Evolutionary conservation across 805 yeast genomes (phyloP).

Genomic region (Candida manassasensis): DNA sequence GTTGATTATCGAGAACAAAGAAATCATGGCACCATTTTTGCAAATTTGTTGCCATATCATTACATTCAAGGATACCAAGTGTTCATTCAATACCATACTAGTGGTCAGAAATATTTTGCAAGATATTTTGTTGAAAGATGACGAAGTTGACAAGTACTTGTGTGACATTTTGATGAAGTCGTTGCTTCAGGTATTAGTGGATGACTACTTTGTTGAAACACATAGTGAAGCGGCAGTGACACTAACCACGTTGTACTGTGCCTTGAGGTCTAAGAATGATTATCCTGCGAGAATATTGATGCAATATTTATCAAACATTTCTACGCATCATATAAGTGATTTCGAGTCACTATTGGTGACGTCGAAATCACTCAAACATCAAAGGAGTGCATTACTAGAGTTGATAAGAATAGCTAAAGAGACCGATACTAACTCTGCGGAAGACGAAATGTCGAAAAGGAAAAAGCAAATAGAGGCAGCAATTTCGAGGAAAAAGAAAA

Average conservation of each 20-base stretch:
- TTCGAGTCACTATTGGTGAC: conserved; percentile 61
- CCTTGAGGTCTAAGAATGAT: conserved; percentile 62
- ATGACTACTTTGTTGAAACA: conserved; percentile 77
- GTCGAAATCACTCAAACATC: conserved; percentile 71
- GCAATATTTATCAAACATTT: conserved; percentile 49
- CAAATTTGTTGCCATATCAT: conserved; percentile 72
- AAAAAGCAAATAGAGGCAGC: conserved; percentile 52
- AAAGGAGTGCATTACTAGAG: conserved; percentile 73
- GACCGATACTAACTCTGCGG: conserved; percentile 24
- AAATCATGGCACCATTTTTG: conserved; percentile 72
- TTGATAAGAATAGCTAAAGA: conserved; percentile 63
- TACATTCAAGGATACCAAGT: conserved; percentile 81
- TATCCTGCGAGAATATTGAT: conserved; percentile 62
- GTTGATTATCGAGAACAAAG: conserved; percentile 58
- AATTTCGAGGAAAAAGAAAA: conserved; percentile 41
- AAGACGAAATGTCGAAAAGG: conserved; percentile 44
- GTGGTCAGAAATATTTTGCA: conserved; percentile 71
- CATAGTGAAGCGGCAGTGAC: conserved; percentile 92
- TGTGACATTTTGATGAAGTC: conserved; percentile 66
- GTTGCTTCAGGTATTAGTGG: conserved; percentile 60
- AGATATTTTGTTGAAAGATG: conserved; percentile 63
- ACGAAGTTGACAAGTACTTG: conserved; percentile 68
- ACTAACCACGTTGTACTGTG: conserved; percentile 72
- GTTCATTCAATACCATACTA: conserved; percentile 85
- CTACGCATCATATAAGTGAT: conserved; percentile 52